These are phyloP conservation scores for Talaromyces adpressus DNA, from an alignment of 495 filamentous ascomycete species.

Conservation along the genomic window DNA sequence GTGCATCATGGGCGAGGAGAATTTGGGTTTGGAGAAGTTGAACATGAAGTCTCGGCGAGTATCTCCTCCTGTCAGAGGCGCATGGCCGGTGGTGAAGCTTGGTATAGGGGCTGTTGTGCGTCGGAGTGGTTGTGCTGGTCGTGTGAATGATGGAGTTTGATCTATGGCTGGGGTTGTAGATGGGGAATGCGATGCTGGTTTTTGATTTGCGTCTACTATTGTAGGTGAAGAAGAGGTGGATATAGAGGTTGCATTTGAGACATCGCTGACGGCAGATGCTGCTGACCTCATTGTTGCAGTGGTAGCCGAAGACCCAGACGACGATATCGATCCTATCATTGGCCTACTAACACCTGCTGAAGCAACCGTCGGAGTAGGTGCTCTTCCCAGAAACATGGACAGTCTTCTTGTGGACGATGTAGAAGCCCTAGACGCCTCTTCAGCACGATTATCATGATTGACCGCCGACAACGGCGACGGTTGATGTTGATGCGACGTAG, in stretches of 20 bases:
- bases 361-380: not conserved
- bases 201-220: not conserved
- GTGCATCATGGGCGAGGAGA: not conserved
- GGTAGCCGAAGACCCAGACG: not conserved
- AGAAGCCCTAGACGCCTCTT: not conserved
- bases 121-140: not conserved
- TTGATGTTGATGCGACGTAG: constrained; percentile 18
- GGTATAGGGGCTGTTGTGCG: not conserved
- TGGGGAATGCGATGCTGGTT: not conserved
- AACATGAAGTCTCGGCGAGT: not conserved
- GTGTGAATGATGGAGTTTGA: not conserved
- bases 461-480: not conserved
- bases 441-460: not conserved
- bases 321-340: constrained; percentile 1
- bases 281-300: constrained; percentile 1
- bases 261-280: not conserved
- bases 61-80: not conserved
- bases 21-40: not conserved
- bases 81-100: not conserved
- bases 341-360: not conserved
- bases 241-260: not conserved
- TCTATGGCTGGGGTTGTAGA: not conserved
- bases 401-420: not conserved
- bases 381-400: not conserved
- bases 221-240: not conserved